Conservation (phyloP, 2,329 filamentous ascomycete genomes). For the Fusarium chaquense region DNA sequence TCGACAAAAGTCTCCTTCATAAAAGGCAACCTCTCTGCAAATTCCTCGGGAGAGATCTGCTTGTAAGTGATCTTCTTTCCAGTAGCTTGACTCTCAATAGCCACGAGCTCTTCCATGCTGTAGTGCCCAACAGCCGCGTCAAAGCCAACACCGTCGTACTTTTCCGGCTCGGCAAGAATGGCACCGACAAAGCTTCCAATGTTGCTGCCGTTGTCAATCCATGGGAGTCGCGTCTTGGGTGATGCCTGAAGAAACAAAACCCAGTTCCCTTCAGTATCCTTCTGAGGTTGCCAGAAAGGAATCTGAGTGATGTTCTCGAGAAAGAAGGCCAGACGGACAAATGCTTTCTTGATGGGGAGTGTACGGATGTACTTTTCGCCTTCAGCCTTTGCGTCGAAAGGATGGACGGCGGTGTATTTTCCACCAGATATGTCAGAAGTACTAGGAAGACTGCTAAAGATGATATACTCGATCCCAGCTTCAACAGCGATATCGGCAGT, state of each 20-base stretch:
- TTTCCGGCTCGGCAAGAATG: constrained; percentile 58
- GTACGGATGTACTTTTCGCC: constrained; percentile 64
- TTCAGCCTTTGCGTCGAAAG: constrained; percentile 66
- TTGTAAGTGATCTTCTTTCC: constrained; percentile 52
- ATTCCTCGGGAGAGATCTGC: constrained; percentile 38
- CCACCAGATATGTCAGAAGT: constrained; percentile 53
- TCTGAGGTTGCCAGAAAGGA: constrained; percentile 47
- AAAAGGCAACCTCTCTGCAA: constrained; percentile 26
- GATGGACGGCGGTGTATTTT: constrained; percentile 49
- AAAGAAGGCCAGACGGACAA: constrained; percentile 57
- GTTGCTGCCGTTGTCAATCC: constrained; percentile 59
- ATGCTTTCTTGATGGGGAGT: constrained; percentile 58
- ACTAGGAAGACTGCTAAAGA: constrained; percentile 56
- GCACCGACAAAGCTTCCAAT: constrained; percentile 58
- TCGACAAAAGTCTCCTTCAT: constrained; percentile 26
- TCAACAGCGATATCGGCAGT: constrained; percentile 56
- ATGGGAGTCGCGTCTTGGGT: constrained; percentile 53
- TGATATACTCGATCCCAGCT: constrained; percentile 53
- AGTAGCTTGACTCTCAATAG: constrained; percentile 54
- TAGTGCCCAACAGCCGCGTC: constrained; percentile 57
- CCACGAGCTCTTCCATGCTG: constrained; percentile 54
- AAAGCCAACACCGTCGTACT: constrained; percentile 58
- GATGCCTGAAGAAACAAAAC: constrained; percentile 35
- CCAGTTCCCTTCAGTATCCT: constrained; percentile 49
- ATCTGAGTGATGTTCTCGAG: constrained; percentile 55